Evolutionary conservation across 164 flowering plant species (phyloP), one percentile per base, ranked within the genome.

Genomic region (Piper betle): DNA sequence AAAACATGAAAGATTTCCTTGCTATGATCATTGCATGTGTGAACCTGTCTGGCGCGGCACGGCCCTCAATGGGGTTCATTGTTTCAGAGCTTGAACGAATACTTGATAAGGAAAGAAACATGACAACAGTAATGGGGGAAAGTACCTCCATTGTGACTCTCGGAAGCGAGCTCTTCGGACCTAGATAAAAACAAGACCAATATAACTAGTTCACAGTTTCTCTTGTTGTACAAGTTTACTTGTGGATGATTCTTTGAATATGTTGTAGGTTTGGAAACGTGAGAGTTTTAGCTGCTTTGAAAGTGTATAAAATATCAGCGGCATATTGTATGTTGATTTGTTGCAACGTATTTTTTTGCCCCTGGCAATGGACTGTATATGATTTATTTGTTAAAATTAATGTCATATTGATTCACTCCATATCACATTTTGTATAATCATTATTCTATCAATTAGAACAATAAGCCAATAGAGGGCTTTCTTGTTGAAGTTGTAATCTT

Each of bases 71-170:
- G 93, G 81, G 80, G 69, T 65, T 69, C 59, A 84, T 84, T 52
- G 88, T 79, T 41, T 68, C 70, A 60, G 96, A 91, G 62, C 82
- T 91, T 2, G 89, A 91, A 38, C 77, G 86, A 37, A 82, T 88
- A 70, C 75, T 73, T 3, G 96, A 84, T 70, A 86, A 82, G 69
- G 96, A 91, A 72, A 79, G 72, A 77, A 82, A 67, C 77, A 75
- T 83, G 81, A 91, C 97, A 1, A 81, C 90, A 38, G 59, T 84
- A 41, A 81, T 86, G 89, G 97, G 94, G 39, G 96, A 86, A 78
- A 88, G 86, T 62, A 82, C 85, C 53, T 80, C 91, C 1, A 80
- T 72, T 19, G 93, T 91, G 64, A 82, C 76, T 37, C 94, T 82
- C 7, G 97, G 90, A 72, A 91, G 97, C 77, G 83, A 84, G 52